A percentile compares a stretch with the other conserved stretches of the same genome.
Evolutionary conservation across 2,329 filamentous ascomycete species (phyloP).

Genomic region (Tympanopsis confertula): DNA sequence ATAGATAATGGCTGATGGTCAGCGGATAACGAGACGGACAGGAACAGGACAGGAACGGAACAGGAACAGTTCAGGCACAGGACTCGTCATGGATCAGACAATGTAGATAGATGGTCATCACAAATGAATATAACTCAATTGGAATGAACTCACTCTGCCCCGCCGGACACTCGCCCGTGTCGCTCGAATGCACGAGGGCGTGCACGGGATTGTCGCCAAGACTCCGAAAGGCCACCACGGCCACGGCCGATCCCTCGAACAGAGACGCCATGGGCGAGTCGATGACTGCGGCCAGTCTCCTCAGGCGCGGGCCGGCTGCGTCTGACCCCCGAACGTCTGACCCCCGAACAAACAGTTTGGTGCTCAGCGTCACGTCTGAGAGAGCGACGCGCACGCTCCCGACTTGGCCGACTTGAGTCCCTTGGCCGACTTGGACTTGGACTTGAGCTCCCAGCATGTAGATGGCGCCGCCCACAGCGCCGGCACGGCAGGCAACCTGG

Average conservation of each 20-base stretch:
- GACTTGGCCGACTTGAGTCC: constrained; percentile 11
- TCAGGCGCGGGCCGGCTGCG: constrained; percentile 27
- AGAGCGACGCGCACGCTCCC: constrained; percentile 32
- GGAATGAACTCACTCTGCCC: constrained; percentile 70
- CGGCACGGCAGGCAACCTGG: constrained; percentile 82
- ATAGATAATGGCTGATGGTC: too few species aligned
- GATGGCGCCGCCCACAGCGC: constrained; percentile 79
- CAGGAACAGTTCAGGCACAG: too few species aligned
- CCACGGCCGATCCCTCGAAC: constrained; percentile 60
- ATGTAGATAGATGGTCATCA: constrained; percentile 99
- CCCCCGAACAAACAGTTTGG: constrained; percentile 31
- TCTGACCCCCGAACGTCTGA: too few species aligned
- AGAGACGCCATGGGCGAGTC: constrained; percentile 51
- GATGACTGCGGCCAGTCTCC: constrained; percentile 47
- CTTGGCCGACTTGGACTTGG: too few species aligned
- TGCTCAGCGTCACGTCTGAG: constrained; percentile 41
- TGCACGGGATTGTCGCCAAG: constrained; percentile 36
- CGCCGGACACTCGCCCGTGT: constrained; percentile 80
- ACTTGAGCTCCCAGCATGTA: constrained; percentile 69
- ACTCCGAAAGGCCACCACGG: constrained; percentile 56
- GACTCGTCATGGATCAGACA: too few species aligned
- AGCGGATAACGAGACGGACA: too few species aligned
- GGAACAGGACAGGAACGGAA: too few species aligned
- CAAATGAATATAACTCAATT: constrained; percentile 15
- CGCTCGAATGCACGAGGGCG: constrained; percentile 67